phyloP scores from a whole-genome alignment of 108 stramenopile genomes.

The Cyclostephanos invisitatus region DNA sequence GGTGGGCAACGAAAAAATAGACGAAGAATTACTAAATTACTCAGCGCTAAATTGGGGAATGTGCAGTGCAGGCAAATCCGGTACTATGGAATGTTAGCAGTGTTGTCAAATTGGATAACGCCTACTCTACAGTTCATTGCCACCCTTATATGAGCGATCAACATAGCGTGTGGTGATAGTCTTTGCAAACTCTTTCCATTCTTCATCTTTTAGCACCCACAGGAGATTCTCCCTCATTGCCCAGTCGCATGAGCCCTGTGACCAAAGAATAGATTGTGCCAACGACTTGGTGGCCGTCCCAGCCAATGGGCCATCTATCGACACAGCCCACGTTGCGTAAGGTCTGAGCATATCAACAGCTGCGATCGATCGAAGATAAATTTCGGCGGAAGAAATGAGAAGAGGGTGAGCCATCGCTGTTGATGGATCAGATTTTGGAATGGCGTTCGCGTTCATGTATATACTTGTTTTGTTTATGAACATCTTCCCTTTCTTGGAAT shows the following conservation, averaged over 20 bases:
- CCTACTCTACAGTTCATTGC: not conserved
- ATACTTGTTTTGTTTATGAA: not conserved
- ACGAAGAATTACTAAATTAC: no score
- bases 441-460: not conserved
- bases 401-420: slow-evolving; percentile 30
- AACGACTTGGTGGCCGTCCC: slow-evolving; percentile 31
- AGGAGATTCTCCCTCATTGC: slow-evolving; percentile 35
- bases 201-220: slow-evolving; percentile 45
- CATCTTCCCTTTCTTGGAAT: slow-evolving; percentile 4
- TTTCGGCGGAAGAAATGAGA: slow-evolving; percentile 27
- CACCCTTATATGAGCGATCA: slow-evolving; percentile 36
- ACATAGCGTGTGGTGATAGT: slow-evolving; percentile 37
- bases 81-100: not conserved
- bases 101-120: not conserved
- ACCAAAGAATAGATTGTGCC: slow-evolving; percentile 35
- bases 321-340: slow-evolving; percentile 33
- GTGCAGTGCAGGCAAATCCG: no score
- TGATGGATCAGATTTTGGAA: slow-evolving; percentile 20
- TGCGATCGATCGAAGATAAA: slow-evolving; percentile 25
- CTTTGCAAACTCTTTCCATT: slow-evolving; percentile 47
- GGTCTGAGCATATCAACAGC: slow-evolving; percentile 36
- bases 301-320: slow-evolving; percentile 38
- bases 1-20: no score
- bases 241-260: slow-evolving; percentile 28
- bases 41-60: no score